phyloP scores from a whole-genome alignment of 352 stramenopile species.

The Pythium myriotylum region DNA sequence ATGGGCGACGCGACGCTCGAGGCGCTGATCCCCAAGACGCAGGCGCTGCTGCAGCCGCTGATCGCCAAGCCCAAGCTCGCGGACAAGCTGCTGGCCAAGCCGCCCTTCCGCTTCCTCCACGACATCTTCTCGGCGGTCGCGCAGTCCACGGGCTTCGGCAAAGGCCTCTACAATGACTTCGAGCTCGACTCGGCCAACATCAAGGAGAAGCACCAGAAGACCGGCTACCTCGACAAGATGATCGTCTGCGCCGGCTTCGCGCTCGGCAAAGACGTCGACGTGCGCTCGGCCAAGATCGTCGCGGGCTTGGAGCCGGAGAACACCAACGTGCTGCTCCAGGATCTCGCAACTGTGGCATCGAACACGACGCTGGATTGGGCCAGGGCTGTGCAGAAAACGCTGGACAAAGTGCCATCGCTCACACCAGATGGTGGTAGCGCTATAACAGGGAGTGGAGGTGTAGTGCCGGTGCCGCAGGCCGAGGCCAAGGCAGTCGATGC shows the following conservation, averaged over 20 bases:
- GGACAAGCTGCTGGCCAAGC: constrained; percentile 95
- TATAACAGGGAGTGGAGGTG: constrained; percentile 19
- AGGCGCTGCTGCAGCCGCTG: constrained; percentile 87
- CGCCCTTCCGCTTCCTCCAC: constrained; percentile 96
- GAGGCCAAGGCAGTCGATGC: constrained; percentile 35
- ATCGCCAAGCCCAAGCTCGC: constrained; percentile 94
- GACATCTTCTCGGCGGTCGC: constrained; percentile 92
- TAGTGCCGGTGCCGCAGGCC: constrained; percentile 15
- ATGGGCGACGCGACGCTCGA: constrained; percentile 65
- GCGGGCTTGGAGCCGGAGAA: constrained; percentile 82
- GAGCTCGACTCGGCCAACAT: constrained; percentile 80
- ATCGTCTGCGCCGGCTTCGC: constrained; percentile 74
- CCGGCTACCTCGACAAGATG: constrained; percentile 87
- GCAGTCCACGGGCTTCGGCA: constrained; percentile 84
- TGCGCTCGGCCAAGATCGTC: constrained; percentile 85
- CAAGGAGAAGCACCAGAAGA: constrained; percentile 89
- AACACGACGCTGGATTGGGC: constrained; percentile 70
- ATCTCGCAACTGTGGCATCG: constrained; percentile 56
- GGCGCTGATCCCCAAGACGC: constrained; percentile 73
- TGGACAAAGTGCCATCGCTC: constrained; percentile 68
- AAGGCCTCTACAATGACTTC: constrained; percentile 82
- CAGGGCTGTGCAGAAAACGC: constrained; percentile 60
- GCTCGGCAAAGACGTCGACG: constrained; percentile 68
- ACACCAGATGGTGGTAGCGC: constrained; percentile 46
- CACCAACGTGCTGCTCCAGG: constrained; percentile 82